Conservation (phyloP, 495 filamentous ascomycete species). For the Penicillium maclennaniae region DNA sequence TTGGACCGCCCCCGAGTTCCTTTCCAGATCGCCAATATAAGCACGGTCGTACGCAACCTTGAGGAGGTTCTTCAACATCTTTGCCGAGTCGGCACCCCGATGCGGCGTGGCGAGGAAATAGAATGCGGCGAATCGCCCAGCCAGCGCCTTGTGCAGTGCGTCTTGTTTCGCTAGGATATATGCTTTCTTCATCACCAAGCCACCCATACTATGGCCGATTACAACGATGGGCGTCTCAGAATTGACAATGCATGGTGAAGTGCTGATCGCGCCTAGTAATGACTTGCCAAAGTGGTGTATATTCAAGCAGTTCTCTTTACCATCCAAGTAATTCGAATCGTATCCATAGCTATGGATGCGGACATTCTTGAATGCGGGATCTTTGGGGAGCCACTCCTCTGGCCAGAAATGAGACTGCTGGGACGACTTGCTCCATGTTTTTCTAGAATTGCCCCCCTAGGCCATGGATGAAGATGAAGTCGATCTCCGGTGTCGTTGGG, state of each 20-base stretch:
- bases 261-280: slow-evolving; percentile 34
- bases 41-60: not conserved
- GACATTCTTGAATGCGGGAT: slow-evolving; percentile 26
- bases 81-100: slow-evolving; percentile 44
- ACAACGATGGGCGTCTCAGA: slow-evolving; percentile 36
- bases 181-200: slow-evolving; percentile 49
- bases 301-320: slow-evolving; percentile 32
- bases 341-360: slow-evolving; percentile 41
- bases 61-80: slow-evolving; percentile 37
- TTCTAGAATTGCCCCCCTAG: slow-evolving; percentile 30
- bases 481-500: slow-evolving; percentile 9
- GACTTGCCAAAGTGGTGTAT: slow-evolving; percentile 41
- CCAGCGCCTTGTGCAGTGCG: slow-evolving; percentile 15
- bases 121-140: slow-evolving; percentile 36
- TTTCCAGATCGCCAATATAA: slow-evolving; percentile 4
- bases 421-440: slow-evolving; percentile 30
- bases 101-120: slow-evolving; percentile 54
- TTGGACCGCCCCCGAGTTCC: slow-evolving; percentile 15
- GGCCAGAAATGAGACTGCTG: slow-evolving; percentile 31
- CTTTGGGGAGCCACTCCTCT: slow-evolving; percentile 34
- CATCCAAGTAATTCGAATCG: slow-evolving; percentile 28
- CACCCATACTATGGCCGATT: slow-evolving; percentile 53
- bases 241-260: slow-evolving; percentile 8
- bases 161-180: slow-evolving; percentile 17
- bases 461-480: slow-evolving; percentile 38